These are phyloP conservation scores for Lichina pygmaea DNA, from an alignment of 495 filamentous ascomycete species.

Conservation along the genomic window DNA sequence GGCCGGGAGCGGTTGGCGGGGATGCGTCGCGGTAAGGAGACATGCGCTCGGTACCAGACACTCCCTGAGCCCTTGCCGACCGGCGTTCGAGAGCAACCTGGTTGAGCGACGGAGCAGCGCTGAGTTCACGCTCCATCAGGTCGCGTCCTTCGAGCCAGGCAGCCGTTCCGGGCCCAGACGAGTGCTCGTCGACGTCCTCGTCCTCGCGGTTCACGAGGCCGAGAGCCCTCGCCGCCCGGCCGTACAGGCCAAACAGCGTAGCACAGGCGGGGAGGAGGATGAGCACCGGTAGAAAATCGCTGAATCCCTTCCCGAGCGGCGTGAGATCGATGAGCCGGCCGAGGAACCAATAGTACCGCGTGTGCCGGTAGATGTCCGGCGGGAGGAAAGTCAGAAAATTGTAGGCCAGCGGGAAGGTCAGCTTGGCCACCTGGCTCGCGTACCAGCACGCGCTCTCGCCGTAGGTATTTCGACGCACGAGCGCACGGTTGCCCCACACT, in stretches of 20 bases:
- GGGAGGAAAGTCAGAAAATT: constrained; percentile 84
- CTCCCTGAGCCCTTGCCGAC: neutral
- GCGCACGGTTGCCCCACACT: constrained; percentile 78
- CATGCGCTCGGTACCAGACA: neutral
- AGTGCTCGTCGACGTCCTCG: constrained; percentile 32
- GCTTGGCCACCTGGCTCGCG: constrained; percentile 59
- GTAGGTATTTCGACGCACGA: constrained; percentile 76
- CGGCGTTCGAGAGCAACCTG: neutral
- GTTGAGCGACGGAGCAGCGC: constrained; percentile 14
- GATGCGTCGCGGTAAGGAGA: neutral
- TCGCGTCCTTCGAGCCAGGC: constrained; percentile 86
- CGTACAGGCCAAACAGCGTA: constrained; percentile 67
- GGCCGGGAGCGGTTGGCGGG: neutral
- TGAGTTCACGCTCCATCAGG: constrained; percentile 71
- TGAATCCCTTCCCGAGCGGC: constrained; percentile 57
- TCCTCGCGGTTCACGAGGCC: constrained; percentile 56
- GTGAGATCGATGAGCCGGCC: constrained; percentile 67
- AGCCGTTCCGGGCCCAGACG: constrained; percentile 39
- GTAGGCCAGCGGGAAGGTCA: constrained; percentile 79
- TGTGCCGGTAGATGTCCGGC: constrained; percentile 31
- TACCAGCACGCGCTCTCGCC: constrained; percentile 89
- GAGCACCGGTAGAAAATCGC: constrained; percentile 65
- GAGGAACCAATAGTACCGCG: constrained; percentile 68
- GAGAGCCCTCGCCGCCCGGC: constrained; percentile 43
- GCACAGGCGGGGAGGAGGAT: constrained; percentile 63